These are phyloP conservation scores for Phaeodactylum tricornutum DNA, from an alignment of 108 stramenopile species.

Conservation along the genomic window DNA sequence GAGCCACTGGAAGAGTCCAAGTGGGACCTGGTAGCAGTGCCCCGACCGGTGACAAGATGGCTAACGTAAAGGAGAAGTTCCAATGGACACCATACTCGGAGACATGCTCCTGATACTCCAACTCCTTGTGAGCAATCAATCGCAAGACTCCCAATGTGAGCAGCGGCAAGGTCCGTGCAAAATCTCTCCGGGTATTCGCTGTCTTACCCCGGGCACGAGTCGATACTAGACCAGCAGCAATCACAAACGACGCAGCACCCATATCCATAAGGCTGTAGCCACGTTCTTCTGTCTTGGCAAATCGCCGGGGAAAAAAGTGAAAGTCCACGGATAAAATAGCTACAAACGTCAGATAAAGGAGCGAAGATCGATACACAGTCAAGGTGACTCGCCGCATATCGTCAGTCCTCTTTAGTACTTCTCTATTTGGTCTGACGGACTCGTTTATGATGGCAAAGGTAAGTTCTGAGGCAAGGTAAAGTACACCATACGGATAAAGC, in stretches of 20 bases:
- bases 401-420: slow-evolving; percentile 1
- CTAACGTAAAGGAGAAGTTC: slow-evolving; percentile 97
- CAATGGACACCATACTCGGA: slow-evolving; percentile 98
- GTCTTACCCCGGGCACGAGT: slow-evolving; percentile 7
- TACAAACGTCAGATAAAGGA: slow-evolving; percentile 72
- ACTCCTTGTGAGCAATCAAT: slow-evolving; percentile 56
- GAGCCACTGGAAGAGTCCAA: slow-evolving; percentile 18
- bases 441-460: neutral
- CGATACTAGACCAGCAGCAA: slow-evolving; percentile 67
- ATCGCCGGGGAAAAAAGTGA: slow-evolving; percentile 85
- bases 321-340: slow-evolving; percentile 92
- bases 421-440: neutral
- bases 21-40: slow-evolving; percentile 13
- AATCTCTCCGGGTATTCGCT: neutral
- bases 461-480: slow-evolving; percentile 9
- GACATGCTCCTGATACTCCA: slow-evolving; percentile 91
- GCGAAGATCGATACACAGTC: slow-evolving; percentile 55
- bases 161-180: slow-evolving; percentile 42
- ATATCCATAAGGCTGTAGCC: slow-evolving; percentile 96
- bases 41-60: slow-evolving; percentile 19
- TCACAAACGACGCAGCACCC: slow-evolving; percentile 85
- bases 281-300: slow-evolving; percentile 83
- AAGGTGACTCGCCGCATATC: slow-evolving; percentile 12
- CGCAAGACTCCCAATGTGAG: slow-evolving; percentile 58
- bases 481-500: slow-evolving; percentile 35